These are phyloP conservation scores for Cladosporium sp. DNA, from an alignment of 2,329 filamentous ascomycete species.

Conservation along the genomic window DNA sequence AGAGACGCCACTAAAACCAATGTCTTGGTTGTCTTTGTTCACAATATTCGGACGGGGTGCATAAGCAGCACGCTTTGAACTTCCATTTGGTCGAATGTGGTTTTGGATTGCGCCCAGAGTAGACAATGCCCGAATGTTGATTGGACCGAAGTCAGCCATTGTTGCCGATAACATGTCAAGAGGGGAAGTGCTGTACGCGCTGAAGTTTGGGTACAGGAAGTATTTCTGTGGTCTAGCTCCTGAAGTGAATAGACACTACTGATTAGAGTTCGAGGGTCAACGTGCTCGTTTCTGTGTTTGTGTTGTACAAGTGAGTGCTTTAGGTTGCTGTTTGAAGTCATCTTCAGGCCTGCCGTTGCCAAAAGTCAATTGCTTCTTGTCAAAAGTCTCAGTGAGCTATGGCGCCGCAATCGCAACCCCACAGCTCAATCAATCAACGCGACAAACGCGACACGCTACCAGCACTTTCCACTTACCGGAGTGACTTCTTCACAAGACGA, in stretches of 20 bases:
- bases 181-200: background rate
- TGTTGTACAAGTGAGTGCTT: too few species aligned
- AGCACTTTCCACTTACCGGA: background rate
- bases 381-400: background rate
- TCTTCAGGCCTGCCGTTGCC: background rate
- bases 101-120: background rate
- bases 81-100: background rate
- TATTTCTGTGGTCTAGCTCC: background rate
- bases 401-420: background rate
- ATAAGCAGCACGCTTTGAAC: background rate
- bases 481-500: background rate
- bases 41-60: background rate
- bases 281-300: too few species aligned
- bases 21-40: background rate
- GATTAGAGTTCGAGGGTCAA: too few species aligned
- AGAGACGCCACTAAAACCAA: background rate
- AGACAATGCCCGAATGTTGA: background rate
- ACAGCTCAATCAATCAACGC: background rate
- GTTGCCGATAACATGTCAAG: background rate
- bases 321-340: too few species aligned
- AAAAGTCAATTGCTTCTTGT: background rate
- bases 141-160: background rate
- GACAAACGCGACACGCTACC: background rate
- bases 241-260: background rate
- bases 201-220: background rate